Conservation (phyloP, 1,139 yeast species). For the Blastobotrys niveus region DNA sequence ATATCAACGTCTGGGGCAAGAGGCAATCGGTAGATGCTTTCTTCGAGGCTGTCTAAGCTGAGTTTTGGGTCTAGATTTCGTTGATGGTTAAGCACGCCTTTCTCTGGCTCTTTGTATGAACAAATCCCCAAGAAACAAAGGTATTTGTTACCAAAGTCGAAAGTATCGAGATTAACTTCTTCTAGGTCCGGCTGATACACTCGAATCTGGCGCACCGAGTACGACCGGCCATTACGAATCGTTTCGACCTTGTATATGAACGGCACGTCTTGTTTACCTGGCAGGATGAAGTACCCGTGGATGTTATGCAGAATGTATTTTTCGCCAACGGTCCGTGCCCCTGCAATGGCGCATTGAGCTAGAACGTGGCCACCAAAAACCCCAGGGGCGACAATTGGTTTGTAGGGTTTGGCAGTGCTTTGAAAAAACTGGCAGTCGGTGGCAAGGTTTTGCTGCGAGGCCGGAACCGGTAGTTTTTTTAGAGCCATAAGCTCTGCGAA, state of each 20-base stretch:
- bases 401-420: constrained; percentile 25
- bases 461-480: constrained; percentile 20
- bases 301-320: constrained; percentile 21
- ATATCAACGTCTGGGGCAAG: constrained; percentile 32
- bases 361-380: constrained; percentile 34
- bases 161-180: constrained; percentile 16
- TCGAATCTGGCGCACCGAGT: constrained; percentile 28
- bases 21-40: constrained; percentile 21
- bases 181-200: constrained; percentile 29
- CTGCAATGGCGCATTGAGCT: constrained; percentile 30
- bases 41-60: constrained; percentile 14
- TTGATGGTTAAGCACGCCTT: constrained; percentile 24
- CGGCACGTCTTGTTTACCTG: constrained; percentile 30
- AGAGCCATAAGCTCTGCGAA: constrained; percentile 27
- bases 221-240: constrained; percentile 29
- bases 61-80: constrained; percentile 21
- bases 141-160: constrained; percentile 22
- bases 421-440: constrained; percentile 21
- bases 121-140: constrained; percentile 28
- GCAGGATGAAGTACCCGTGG: constrained; percentile 33
- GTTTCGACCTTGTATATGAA: constrained; percentile 30
- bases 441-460: constrained; percentile 9
- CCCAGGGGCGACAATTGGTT: constrained; percentile 28
- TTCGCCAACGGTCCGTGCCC: constrained; percentile 26
- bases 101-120: constrained; percentile 29